Percentiles rank a stretch among this genome's conserved stretches.
Evolutionary conservation across 1,139 yeast genomes (phyloP).

Genomic region (Taiozyma sp.): DNA sequence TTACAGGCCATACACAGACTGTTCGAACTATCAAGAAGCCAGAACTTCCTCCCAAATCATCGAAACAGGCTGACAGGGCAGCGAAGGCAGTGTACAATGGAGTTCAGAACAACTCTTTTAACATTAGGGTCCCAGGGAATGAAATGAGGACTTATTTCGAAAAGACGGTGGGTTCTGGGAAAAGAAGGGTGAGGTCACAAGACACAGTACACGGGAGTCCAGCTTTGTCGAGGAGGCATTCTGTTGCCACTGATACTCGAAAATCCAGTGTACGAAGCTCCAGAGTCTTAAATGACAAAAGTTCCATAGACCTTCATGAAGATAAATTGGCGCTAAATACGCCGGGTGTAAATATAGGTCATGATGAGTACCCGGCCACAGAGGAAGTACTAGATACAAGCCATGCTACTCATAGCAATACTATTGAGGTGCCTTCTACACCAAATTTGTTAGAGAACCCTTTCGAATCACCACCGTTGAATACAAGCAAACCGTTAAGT

Average conservation of each 20-base stretch:
- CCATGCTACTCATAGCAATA: neutral
- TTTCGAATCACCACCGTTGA: neutral
- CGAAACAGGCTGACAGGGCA: conserved; percentile 4
- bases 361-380: neutral
- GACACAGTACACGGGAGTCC: neutral
- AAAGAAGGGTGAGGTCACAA: neutral
- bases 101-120: conserved; percentile 12
- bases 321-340: neutral
- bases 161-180: neutral
- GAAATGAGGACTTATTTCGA: conserved; percentile 13
- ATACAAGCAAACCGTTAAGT: neutral
- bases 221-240: neutral
- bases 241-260: neutral
- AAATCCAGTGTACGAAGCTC: neutral
- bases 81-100: conserved; percentile 11
- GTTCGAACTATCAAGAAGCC: neutral
- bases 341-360: neutral
- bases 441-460: neutral
- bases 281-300: neutral
- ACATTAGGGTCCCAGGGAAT: conserved; percentile 13
- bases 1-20: neutral
- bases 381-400: neutral
- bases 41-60: neutral
- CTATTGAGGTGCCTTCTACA: neutral
- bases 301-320: neutral